Base-by-base conservation (phyloP, 176 grass and related monocot species). In the Juncus inflexus region DNA sequence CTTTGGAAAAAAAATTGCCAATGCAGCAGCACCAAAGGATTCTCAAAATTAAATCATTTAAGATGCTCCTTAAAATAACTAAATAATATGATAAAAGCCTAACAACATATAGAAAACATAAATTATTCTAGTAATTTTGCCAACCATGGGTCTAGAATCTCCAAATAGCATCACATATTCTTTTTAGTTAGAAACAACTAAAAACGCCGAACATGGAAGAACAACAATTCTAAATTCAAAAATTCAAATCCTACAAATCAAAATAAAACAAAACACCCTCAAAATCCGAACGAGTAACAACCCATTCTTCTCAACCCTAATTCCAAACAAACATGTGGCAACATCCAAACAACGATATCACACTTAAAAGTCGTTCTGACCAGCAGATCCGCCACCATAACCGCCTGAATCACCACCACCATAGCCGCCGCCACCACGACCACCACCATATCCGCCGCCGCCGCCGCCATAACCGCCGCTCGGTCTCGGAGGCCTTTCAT, bases 401-500 rank as follows among this genome's bases (percentile, higher is more conserved):
- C 50, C 60, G 10, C 74, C 67, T 0, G 52, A 39, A 1, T 43
- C 39, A 2, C 76, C 15, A 13, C 11, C 42, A 1, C 50, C 42
- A 0, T 73, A 68, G 13, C 61, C 60, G 4, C 38, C 12, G 8
- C 0, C 16, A 7, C 62, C 63, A 2, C 38, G 6, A 1, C 35
- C 49, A 4, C 73, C 64, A 4, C 75, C 67, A 8, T 12, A 62
- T 0, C 53, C 53, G 2, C 72, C 65, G 0, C 79, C 80, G 3
- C 80, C 74, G 1, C 12, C 65, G 11, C 76, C 55, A 16, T 66
- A 53, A 43, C 36, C 38, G 28, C 73, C 78, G 54, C 66, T 45
- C 11, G 55, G 55, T 19, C 76, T 63, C 0, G 51, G 15, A 36
- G 88, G 77, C 58, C 80, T 84, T 0, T 90, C 94, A 41, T 78